These are phyloP conservation scores for Annulohypoxylon maeteangense DNA, from an alignment of 495 filamentous ascomycete species.

Conservation along the genomic window DNA sequence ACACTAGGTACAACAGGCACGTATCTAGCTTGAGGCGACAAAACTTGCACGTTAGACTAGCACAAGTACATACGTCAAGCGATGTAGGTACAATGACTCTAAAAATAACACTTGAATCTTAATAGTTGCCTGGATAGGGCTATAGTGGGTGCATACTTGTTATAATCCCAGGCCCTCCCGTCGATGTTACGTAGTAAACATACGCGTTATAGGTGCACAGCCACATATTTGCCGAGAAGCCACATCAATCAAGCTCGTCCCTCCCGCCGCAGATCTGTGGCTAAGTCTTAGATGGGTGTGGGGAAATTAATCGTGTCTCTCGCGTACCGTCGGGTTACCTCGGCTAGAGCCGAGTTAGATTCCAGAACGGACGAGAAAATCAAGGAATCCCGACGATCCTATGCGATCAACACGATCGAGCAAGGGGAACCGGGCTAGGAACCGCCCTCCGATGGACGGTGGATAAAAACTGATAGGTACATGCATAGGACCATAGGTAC, in stretches of 20 bases:
- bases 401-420: not conserved
- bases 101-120: not conserved
- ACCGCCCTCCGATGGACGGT: not conserved
- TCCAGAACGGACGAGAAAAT: conserved; percentile 25
- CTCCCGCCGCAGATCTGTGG: conserved; percentile 1
- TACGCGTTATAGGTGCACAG: not conserved
- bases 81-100: not conserved
- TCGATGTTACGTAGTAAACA: conserved; percentile 3
- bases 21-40: not conserved
- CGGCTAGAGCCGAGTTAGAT: conserved; percentile 22
- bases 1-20: too few species aligned
- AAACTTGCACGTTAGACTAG: not conserved
- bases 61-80: not conserved
- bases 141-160: not conserved
- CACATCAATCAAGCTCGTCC: not conserved
- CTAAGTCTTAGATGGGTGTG: not conserved
- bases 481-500: not conserved
- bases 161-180: not conserved
- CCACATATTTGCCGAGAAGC: conserved; percentile 10
- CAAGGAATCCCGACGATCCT: not conserved
- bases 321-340: conserved; percentile 20
- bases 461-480: not conserved
- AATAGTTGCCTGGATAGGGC: not conserved
- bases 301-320: not conserved
- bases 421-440: conserved; percentile 6